Percentiles rank a stretch among this genome's conserved stretches.
phyloP scores from a whole-genome alignment of 2,329 filamentous ascomycete genomes.

The Amylocarpus encephaloides region DNA sequence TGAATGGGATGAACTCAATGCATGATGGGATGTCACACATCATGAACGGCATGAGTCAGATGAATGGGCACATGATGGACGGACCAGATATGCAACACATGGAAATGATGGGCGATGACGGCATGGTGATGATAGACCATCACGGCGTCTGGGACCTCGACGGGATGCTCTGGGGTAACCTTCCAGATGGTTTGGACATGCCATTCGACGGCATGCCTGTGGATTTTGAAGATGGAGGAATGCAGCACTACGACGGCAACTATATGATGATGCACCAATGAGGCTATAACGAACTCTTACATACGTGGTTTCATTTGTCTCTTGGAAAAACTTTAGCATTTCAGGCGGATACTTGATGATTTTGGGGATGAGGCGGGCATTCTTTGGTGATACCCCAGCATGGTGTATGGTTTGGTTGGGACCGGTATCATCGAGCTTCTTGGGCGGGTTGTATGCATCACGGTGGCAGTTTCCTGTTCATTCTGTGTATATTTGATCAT shows the following conservation, averaged over 20 bases:
- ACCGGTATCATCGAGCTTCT: too few relatives aligned
- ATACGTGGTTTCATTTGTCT: constrained; percentile 4
- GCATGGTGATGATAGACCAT: constrained; percentile 48
- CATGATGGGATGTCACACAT: constrained; percentile 29
- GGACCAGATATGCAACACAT: constrained; percentile 35
- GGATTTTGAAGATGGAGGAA: constrained; percentile 19
- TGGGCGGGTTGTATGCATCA: not conserved
- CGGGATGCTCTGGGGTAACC: constrained; percentile 47
- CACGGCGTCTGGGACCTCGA: constrained; percentile 51
- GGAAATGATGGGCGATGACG: constrained; percentile 43
- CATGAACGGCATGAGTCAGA: constrained; percentile 15
- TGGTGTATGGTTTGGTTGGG: too few relatives aligned
- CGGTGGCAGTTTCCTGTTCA: not conserved
- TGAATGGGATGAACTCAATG: constrained; percentile 24
- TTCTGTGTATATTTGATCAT: constrained; percentile 4
- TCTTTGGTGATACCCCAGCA: constrained; percentile 3
- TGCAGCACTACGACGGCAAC: constrained; percentile 17
- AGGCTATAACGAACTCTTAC: not conserved
- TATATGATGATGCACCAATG: constrained; percentile 27
- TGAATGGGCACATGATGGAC: constrained; percentile 22
- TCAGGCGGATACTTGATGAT: not conserved
- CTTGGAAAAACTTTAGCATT: not conserved
- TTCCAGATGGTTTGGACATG: constrained; percentile 34
- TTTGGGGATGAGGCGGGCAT: not conserved
- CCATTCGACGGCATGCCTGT: constrained; percentile 28